Conservation (phyloP, 2,329 filamentous ascomycete species). For the Monosporascus sp. region DNA sequence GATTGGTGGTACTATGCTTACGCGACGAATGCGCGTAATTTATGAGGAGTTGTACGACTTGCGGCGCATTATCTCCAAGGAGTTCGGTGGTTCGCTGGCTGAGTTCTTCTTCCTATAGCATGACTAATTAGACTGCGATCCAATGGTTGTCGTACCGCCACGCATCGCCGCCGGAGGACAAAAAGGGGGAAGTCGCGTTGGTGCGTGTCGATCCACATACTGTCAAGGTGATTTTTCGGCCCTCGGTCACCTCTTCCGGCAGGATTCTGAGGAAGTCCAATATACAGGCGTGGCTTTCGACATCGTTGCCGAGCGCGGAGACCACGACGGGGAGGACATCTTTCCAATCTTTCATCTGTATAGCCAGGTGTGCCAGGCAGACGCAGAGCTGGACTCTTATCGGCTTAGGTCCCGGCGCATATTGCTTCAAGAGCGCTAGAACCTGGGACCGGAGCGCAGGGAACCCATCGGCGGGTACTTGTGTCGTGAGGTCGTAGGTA, state of each 20-base stretch:
- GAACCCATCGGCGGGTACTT: constrained; percentile 73
- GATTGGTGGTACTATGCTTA: constrained; percentile 38
- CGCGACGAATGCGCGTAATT: constrained; percentile 90
- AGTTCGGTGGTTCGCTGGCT: constrained; percentile 79
- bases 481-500: constrained; percentile 83
- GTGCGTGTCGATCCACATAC: constrained; percentile 71
- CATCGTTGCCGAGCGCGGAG: constrained; percentile 67
- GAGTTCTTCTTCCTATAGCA: constrained; percentile 88
- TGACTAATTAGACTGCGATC: constrained; percentile 41
- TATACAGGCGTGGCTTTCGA: constrained; percentile 77
- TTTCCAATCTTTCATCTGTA: constrained; percentile 95
- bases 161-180: constrained; percentile 19
- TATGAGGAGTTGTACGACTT: constrained; percentile 81
- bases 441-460: constrained; percentile 77
- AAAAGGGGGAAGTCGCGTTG: constrained; percentile 34
- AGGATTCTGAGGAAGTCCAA: constrained; percentile 95
- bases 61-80: constrained; percentile 81
- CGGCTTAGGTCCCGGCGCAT: constrained; percentile 74
- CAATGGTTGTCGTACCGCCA: constrained; percentile 26
- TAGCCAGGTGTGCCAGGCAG: constrained; percentile 87
- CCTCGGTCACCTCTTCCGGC: constrained; percentile 97
- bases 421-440: constrained; percentile 73
- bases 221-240: constrained; percentile 98
- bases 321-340: constrained; percentile 83
- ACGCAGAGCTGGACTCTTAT: constrained; percentile 91